Conservation (phyloP, 2,329 filamentous ascomycete genomes). For the Fusarium anthophilum region DNA sequence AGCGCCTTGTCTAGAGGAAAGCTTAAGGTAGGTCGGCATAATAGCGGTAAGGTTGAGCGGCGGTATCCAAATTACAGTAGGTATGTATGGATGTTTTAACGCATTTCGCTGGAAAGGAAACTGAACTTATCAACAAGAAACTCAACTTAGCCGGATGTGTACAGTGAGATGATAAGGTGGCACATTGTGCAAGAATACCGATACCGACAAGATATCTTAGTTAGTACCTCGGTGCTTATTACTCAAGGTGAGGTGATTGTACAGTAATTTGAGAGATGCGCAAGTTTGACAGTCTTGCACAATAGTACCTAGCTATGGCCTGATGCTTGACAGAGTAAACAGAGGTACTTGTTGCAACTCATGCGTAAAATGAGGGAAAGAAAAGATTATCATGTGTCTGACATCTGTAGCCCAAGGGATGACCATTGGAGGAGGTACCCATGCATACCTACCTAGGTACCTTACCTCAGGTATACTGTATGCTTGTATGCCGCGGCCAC, state of each 20-base stretch:
- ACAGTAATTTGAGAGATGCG: neutral
- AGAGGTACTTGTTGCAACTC: neutral
- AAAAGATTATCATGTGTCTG: neutral
- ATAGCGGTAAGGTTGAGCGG: neutral
- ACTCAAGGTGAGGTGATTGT: neutral
- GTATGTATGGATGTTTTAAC: neutral
- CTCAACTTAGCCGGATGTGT: neutral
- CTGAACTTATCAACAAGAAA: neutral
- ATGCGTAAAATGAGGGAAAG: neutral
- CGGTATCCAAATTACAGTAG: neutral
- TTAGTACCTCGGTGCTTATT: too few relatives aligned
- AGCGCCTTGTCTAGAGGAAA: neutral
- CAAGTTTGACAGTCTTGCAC: neutral
- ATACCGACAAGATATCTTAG: neutral
- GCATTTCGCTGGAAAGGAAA: neutral
- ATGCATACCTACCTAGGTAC: neutral
- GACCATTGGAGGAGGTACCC: neutral
- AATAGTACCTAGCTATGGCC: neutral
- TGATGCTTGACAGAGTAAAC: neutral
- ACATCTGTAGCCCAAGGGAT: neutral
- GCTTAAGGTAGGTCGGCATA: neutral
- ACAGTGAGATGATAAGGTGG: neutral
- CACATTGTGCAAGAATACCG: neutral
- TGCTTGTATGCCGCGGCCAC: neutral
- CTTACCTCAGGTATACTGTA: neutral